Evolutionary conservation across 1,139 yeast species (phyloP), one percentile per base, ranked within the genome.

Genomic region (Geotrichum aggregatum): DNA sequence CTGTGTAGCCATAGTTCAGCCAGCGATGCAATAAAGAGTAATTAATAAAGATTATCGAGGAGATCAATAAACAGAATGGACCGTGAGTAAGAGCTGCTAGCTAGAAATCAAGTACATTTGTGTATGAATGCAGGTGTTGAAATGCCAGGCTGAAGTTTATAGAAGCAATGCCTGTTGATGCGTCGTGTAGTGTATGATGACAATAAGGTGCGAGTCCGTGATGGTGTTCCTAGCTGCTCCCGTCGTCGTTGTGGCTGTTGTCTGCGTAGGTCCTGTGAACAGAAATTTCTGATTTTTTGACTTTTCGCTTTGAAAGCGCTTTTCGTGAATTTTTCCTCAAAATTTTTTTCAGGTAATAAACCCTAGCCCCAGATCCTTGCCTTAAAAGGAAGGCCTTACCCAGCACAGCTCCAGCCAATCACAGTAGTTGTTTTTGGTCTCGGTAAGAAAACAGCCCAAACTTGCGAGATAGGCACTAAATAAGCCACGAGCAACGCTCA

Each of bases 1-100:
- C 55, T 65, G 64, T 28, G 70, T 61, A 28, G 68, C 63, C 70
- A 66, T 66, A 24, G 21, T 34, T 41, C 13, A 33, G 31, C 19
- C 35, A 35, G 16, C 18, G 18, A 43, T 48, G 46, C 49, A 44
- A 44, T 11, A 14, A 30, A 30, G 21, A 19, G 16, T 30, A 30
- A 21, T 10, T 16, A n/a, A 19, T 19, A 40, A 11, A n/a, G 21
- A 35, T 14, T 19, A 34, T 16, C 6, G 21, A 30, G 38, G 19
- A 19, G 40, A 16, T 18, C 30, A 22, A 47, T 38, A 39, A 41
- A 48, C 40, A 28, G 36, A 41, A 7, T 21, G 19, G 30, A n/a
- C 19, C 14, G 34, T 18, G 42, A 22, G 30, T 31, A 42, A 14
- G 28, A 44, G 2, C 11, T 38, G 44, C 18, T 44, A 48, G 30